phyloP scores from a whole-genome alignment of 495 filamentous ascomycete species.

The Thermochaetoides thermophila region DNA sequence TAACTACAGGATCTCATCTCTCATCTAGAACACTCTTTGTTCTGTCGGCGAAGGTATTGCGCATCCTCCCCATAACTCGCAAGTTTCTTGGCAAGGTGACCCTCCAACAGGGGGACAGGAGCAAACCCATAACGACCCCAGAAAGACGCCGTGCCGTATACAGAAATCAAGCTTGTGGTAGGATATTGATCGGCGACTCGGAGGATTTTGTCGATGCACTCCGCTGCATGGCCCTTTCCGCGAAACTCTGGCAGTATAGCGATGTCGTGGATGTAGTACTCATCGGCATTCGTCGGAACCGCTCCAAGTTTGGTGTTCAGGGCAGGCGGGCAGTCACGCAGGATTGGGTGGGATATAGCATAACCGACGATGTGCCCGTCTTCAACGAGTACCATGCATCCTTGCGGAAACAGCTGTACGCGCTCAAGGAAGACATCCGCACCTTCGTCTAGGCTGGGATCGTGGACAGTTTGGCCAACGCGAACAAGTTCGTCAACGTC shows the following conservation, averaged over 20 bases:
- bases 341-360: conserved; percentile 24
- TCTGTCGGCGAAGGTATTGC: too few species aligned
- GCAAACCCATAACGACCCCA: conserved; percentile 23
- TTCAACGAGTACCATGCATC: conserved; percentile 18
- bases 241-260: conserved; percentile 16
- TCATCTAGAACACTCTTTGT: too few species aligned
- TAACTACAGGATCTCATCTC: too few species aligned
- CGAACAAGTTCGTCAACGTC: too few species aligned
- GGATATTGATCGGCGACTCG: conserved; percentile 9
- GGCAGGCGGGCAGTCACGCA: conserved; percentile 15
- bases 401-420: conserved; percentile 17
- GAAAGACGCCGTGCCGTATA: conserved; percentile 21
- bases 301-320: conserved; percentile 17
- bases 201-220: conserved; percentile 8
- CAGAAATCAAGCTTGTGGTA: conserved; percentile 18
- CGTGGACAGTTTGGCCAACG: too few species aligned
- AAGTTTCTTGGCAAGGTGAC: conserved; percentile 15
- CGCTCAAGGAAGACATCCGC: conserved; percentile 22
- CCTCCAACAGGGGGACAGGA: conserved; percentile 5
- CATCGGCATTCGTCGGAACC: conserved; percentile 15
- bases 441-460: too few species aligned
- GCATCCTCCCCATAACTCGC: conserved; percentile 17
- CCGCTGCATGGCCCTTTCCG: conserved; percentile 12
- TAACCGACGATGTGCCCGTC: conserved; percentile 17
- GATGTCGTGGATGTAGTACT: conserved; percentile 28